Base-by-base conservation (phyloP, 257 asterid species). In the Ballota nigra region DNA sequence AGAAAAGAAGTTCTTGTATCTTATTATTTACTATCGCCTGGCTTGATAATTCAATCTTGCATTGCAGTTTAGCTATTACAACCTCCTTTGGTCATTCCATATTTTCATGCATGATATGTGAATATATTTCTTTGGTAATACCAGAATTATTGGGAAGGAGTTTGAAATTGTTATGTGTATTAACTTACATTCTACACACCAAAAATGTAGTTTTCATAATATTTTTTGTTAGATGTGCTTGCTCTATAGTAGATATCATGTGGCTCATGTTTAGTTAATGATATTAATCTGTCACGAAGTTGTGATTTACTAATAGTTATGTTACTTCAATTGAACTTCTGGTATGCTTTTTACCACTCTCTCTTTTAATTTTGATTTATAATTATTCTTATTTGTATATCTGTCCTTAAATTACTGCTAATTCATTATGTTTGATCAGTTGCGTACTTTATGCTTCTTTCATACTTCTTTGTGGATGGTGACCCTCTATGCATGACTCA, bases 61-160 rank as follows among this genome's bases (percentile, higher is more conserved):
- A 20, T 62, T 36, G 43, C 29, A 15, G 12, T 55, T 59, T 19
- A 7, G 72, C 60, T 13, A 18, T 60, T 23, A 43, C n/a, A n/a
- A n/a, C 28, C 24, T 69, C 70, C 24, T 38, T 26, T 23, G 2
- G 55, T 68, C 23, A 16, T 23, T 60, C 41, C 10, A 15, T 13
- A 11, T 53, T 60, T 33, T 63, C 71, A 40, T 57, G 74, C 52
- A 22, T 76, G 69, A 64, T 68, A 4, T 22, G 40, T 23, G 60
- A 19, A 52, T 61, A 18, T 53, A 63, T 19, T 22, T 26, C 15
- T 13, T 31, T 31, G 19, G 36, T 23, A 33, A 59, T 55, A 22
- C 43, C 70, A 49, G 8, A 26, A 43, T 36, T 10, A 18, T 26
- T 41, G 9, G 19, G 66, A 33, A 36, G 7, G 29, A 72, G 45